Base-by-base conservation (phyloP, 225 moss, liverwort and hornwort genomes). In the Thuidium tamariscinum region DNA sequence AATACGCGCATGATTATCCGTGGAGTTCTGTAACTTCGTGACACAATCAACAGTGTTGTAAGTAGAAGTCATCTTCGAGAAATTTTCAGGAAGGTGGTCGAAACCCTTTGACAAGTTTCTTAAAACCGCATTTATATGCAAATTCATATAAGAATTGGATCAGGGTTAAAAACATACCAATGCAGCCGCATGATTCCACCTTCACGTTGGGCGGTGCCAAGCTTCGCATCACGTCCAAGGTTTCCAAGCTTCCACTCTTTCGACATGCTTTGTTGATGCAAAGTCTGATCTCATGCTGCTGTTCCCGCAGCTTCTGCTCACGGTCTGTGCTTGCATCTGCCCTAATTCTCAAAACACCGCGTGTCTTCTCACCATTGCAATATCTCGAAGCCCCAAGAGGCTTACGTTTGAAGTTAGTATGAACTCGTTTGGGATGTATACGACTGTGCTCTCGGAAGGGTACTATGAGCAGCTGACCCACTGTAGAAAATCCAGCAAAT, bases 191-290 rank as follows among this genome's bases (percentile, higher is more conserved):
- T 32, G 87, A 83, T 83, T 87, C 87, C 83, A 87, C 87, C 17
- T 22, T 77, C 68, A 87, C 87, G 27, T 87, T 77, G 8, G 77
- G 69, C 51, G 87, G 69, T 77, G 87, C 82, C 83, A 87, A 77
- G 87, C 92, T 94, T 55, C 94, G 94, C 46, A 96, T 79, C 49
- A 93, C 60, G 48, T 96, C 95, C 88, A 96, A 86, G 11, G 95
- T 95, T 86, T 96, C 94, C 86, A 95, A 86, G 86, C 96, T 95
- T 37, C 96, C 96, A 74, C 90, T 92, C 91, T 85, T 94, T 77
- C 95, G 85, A 86, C 96, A 96, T 26, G 96, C 77, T 88, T 91
- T 93, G 73, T 95, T 93, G 63, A 90, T 93, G 87, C 96, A 96
- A 36, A 96, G 90, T 86, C 89, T 88, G 12, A 96, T 86, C 87